Base-by-base conservation (phyloP, 1,284 basidiomycete species). In the Ustilago cynodontis region DNA sequence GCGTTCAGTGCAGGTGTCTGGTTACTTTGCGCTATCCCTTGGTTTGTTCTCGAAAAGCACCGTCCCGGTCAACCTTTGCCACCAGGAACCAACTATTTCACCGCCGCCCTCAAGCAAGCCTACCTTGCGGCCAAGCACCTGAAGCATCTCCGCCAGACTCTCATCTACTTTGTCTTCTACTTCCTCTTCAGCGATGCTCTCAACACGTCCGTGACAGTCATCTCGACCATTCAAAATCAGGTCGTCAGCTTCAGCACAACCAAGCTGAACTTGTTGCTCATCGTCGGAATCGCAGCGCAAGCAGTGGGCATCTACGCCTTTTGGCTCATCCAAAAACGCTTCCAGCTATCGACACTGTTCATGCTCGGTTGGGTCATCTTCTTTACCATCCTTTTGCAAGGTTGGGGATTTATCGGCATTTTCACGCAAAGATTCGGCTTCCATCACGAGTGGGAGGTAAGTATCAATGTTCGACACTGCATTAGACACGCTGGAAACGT, bases 381-480 rank as follows among this genome's bases (percentile, higher is more conserved):
- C 1, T 90, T 92, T 11, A 93, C 92, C 4, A 89, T 93, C 49
- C 56, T 93, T 31, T 92, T 94, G 54, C 92, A 93, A 0, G 87
- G 93, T 1, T 94, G 93, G 93, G 93, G 93, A 20, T 92, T 93
- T 90, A 88, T 94, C 55, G 93, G 93, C 1, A 91, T 94, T 66
- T 94, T 92, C 90, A 94, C 93, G 0, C 79, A 87, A 9, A 91
- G 88, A 60, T 87, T 94, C 59, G 93, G 93, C 7, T 79, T 76
- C 50, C 73, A 72, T 18, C 58, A 67, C 26, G 65, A 43, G 16
- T 72, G 49, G 35, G 73, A 77, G 80, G 37, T 54, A 57, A 57
- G 61, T 63, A 49, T 41, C n/a, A 24, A 24, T n/a, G n/a, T n/a
- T n/a, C n/a, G n/a, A n/a, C n/a, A n/a, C n/a, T n/a, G n/a, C n/a